Evolutionary conservation across 1,284 basidiomycete genomes (phyloP), one percentile per base, ranked within the genome.

Genomic region (Agaricales sp.): DNA sequence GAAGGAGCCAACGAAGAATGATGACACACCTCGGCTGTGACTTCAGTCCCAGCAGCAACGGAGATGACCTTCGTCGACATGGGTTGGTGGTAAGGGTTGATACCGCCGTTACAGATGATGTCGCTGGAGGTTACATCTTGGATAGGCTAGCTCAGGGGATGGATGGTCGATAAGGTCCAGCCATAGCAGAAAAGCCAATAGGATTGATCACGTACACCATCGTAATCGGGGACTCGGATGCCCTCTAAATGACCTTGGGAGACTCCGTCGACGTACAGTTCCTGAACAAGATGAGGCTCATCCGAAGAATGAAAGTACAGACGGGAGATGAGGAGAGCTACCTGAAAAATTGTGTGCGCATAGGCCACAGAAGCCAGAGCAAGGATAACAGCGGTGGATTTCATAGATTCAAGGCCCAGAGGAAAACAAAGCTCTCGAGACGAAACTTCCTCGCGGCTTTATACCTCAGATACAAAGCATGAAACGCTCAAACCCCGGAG

Each of bases 71-170:
- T 57, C 48, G 67, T 60, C 43, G 77, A 67, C 52, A 82, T 61
- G 8, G 74, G 73, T 56, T 71, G 63, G 62, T 77, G 70, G 60
- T 75, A 77, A 0, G 76, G 75, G 58, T 77, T 79, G 57, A 78
- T 77, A 24, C 77, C 77, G 23, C 77, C 77, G 51, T 80, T 80
- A 64, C 77, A 78, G 51, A 77, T 76, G 43, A 80, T 47, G 56
- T 78, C 71, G 59, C 76, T 77, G 0, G 74, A 77, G 3, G 67
- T 75, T 3, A 77, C 73, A 54, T 77, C 71, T 26, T 56, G 71
- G 50, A 78, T 75, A 6, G 75, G 73, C 74, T 77, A 49, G 23
- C 43, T 21, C 21, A n/a, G n/a, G 38, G 18, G 45, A 45, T 6
- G n/a, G n/a, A n/a, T n/a, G n/a, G n/a, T n/a, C n/a, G n/a, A n/a